These are phyloP conservation scores for Fraxinus angustifolia DNA, from an alignment of 305 asterid genomes.

Conservation along the genomic window DNA sequence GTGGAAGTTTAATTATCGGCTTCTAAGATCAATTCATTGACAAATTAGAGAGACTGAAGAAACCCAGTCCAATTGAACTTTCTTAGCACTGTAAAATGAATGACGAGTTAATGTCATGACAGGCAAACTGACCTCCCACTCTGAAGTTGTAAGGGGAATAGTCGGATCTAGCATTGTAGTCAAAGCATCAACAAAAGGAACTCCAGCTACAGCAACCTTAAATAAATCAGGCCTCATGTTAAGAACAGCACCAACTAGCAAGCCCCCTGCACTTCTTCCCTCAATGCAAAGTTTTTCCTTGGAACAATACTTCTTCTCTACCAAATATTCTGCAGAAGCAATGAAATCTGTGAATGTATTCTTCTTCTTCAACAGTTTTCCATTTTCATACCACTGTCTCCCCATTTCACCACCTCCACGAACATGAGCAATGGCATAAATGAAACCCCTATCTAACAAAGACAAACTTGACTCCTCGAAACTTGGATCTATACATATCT, in stretches of 20 bases:
- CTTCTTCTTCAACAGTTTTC: conserved; percentile 81
- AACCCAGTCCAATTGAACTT: neutral
- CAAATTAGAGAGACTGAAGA: neutral
- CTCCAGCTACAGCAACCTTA: conserved; percentile 89
- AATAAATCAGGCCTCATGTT: conserved; percentile 91
- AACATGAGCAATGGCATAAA: conserved; percentile 70
- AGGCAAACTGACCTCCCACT: conserved; percentile 81
- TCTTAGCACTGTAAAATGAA: neutral
- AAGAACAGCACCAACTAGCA: conserved; percentile 85
- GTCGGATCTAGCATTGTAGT: conserved; percentile 98
- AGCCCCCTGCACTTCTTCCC: conserved; percentile 98
- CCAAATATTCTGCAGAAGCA: conserved; percentile 81
- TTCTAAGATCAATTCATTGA: neutral
- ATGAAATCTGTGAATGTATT: conserved; percentile 91
- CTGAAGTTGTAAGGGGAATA: conserved; percentile 94
- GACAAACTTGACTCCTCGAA: conserved; percentile 79
- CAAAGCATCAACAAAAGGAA: conserved; percentile 86
- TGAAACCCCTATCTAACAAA: conserved; percentile 83
- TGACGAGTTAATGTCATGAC: neutral
- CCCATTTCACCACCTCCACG: conserved; percentile 99
- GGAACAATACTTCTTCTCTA: conserved; percentile 72
- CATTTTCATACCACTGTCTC: conserved; percentile 91
- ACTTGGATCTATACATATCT: conserved; percentile 73
- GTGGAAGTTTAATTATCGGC: neutral
- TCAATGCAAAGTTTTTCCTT: conserved; percentile 81